These are phyloP conservation scores for Diaporthe sp. DNA, from an alignment of 2,329 filamentous ascomycete species.

Conservation along the genomic window DNA sequence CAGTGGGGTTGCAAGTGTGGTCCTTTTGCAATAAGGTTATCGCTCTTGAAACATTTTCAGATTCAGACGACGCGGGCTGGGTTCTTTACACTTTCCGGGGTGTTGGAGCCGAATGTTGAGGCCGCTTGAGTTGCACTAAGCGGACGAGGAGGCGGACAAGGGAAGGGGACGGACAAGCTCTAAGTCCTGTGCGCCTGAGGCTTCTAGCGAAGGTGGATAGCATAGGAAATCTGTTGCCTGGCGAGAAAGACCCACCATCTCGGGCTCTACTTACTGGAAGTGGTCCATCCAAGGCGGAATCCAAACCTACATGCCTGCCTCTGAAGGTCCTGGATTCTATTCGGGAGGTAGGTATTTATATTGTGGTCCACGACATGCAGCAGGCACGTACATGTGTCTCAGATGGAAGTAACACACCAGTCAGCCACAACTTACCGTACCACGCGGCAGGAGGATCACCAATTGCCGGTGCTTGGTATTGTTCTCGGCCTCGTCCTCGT, in stretches of 20 bases:
- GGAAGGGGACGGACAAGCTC: neutral
- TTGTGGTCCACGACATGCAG: neutral
- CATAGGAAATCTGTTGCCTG: neutral
- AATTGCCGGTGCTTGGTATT: conserved; percentile 26
- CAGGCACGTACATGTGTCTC: neutral
- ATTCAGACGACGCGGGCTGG: conserved; percentile 1
- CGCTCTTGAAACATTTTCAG: conserved; percentile 19
- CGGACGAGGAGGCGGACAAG: neutral
- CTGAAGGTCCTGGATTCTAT: no score
- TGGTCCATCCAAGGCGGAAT: no score
- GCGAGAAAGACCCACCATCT: neutral
- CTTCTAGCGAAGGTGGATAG: neutral
- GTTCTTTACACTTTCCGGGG: neutral
- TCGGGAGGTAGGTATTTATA: neutral
- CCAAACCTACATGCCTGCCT: no score
- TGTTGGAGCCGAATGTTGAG: neutral
- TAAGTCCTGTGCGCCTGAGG: no score
- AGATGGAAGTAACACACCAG: conserved; percentile 19
- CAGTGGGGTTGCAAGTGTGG: conserved; percentile 12
- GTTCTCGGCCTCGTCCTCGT: neutral
- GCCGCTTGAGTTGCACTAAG: neutral
- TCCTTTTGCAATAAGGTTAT: conserved; percentile 18
- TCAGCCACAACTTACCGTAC: neutral
- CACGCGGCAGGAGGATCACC: conserved; percentile 8
- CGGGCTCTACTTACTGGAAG: neutral